These are phyloP conservation scores for Lepidium sativum DNA, from an alignment of 345 rosid genomes.

Conservation along the genomic window DNA sequence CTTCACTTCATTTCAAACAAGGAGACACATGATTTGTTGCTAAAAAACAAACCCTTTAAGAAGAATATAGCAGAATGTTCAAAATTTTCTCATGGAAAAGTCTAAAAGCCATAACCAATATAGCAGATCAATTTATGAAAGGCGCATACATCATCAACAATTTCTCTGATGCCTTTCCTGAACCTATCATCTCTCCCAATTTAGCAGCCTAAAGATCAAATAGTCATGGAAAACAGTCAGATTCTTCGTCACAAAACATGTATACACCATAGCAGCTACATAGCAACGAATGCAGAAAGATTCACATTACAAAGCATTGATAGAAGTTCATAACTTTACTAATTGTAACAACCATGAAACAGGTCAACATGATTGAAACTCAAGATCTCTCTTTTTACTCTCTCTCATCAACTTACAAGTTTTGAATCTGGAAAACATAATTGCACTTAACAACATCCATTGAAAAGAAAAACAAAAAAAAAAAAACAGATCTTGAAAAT, in stretches of 20 bases:
- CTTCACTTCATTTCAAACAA: constrained; percentile 1
- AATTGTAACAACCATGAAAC: not conserved
- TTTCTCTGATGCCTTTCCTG: constrained; percentile 49
- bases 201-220: constrained; percentile 40
- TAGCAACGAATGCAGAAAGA: not conserved
- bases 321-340: not conserved
- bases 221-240: not conserved
- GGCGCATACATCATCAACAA: constrained; percentile 52
- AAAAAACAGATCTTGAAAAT: not conserved
- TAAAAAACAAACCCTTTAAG: not conserved
- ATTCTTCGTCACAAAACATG: not conserved
- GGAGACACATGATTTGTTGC: not conserved
- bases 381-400: not conserved
- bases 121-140: constrained; percentile 22
- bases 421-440: not conserved
- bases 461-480: too few species aligned
- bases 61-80: not conserved
- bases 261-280: not conserved
- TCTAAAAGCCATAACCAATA: not conserved
- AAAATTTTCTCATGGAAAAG: not conserved
- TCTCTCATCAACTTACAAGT: not conserved
- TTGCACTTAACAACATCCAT: not conserved
- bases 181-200: constrained; percentile 49
- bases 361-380: not conserved
- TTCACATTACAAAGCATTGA: not conserved